A percentile compares a stretch with the other conserved stretches of the same genome.
Evolutionary conservation across 768 basidiomycete species (phyloP).

Genomic region (Podaxis carcinomalis): DNA sequence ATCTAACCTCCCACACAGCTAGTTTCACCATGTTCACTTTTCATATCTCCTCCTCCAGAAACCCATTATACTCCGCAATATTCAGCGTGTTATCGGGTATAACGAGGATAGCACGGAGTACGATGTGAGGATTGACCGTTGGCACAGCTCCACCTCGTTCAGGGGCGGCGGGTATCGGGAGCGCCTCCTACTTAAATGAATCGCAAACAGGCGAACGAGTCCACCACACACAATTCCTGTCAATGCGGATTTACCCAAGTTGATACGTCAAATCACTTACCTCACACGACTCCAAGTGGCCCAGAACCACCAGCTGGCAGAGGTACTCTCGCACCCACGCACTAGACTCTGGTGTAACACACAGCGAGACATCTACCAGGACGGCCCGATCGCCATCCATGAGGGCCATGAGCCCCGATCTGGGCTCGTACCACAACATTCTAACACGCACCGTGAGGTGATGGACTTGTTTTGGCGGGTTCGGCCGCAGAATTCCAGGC

Average conservation of each 20-base stretch:
- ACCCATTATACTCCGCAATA: slow-evolving; percentile 37
- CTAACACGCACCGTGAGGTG: slow-evolving; percentile 26
- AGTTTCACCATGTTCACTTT: background rate
- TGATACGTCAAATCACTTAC: slow-evolving; percentile 27
- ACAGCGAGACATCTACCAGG: slow-evolving; percentile 54
- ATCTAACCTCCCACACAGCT: background rate
- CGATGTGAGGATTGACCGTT: slow-evolving; percentile 37
- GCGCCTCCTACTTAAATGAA: slow-evolving; percentile 24
- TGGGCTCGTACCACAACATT: slow-evolving; percentile 52
- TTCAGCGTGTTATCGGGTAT: slow-evolving; percentile 44
- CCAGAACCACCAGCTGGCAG: slow-evolving; percentile 48
- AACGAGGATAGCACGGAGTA: slow-evolving; percentile 53
- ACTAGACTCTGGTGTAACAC: slow-evolving; percentile 34
- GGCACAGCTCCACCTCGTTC: slow-evolving; percentile 31
- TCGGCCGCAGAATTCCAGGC: background rate
- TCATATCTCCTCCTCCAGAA: slow-evolving; percentile 20
- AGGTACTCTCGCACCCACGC: slow-evolving; percentile 53
- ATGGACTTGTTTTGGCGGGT: slow-evolving; percentile 1
- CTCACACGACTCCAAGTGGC: slow-evolving; percentile 48
- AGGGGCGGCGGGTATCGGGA: slow-evolving; percentile 40
- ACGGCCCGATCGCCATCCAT: slow-evolving; percentile 47
- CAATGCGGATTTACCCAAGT: slow-evolving; percentile 1
- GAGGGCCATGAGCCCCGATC: slow-evolving; percentile 42
- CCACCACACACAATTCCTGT: background rate
- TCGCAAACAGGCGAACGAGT: slow-evolving; percentile 7